These are phyloP conservation scores for Colletotrichum caudatum DNA, from an alignment of 2,329 filamentous ascomycete genomes.

Conservation along the genomic window DNA sequence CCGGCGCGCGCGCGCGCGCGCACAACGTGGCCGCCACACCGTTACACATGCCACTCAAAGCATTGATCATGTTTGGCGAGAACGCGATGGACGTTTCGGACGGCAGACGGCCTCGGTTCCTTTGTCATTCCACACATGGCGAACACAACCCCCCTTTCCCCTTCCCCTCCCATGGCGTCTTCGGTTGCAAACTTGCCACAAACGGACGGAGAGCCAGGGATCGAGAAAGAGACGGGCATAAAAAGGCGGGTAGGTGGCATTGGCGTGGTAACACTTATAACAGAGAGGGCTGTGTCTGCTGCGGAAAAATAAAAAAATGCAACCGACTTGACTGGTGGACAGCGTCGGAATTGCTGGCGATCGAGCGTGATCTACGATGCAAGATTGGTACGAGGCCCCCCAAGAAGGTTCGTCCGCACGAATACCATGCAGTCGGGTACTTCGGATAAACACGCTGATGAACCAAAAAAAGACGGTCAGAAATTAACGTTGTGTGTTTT, in stretches of 20 bases:
- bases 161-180: too few species aligned
- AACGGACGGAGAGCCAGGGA: background rate
- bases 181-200: background rate
- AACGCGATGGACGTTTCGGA: background rate
- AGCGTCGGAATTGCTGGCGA: too few species aligned
- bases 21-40: too few species aligned
- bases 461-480: conserved; percentile 8
- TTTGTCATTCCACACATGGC: too few species aligned
- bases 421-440: conserved; percentile 18
- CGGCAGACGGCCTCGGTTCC: background rate
- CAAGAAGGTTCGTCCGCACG: background rate
- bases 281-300: background rate
- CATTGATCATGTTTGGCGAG: background rate
- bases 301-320: too few species aligned
- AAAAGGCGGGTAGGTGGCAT: too few species aligned
- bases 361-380: background rate
- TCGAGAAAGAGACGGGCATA: too few species aligned
- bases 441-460: conserved; percentile 16
- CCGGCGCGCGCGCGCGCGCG: background rate
- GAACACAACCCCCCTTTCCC: background rate
- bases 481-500: background rate
- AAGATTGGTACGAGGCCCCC: background rate
- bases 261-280: background rate
- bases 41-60: background rate
- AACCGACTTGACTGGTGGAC: background rate